These are phyloP conservation scores for Botrytis byssoidea DNA, from an alignment of 2,329 filamentous ascomycete genomes.

Conservation along the genomic window DNA sequence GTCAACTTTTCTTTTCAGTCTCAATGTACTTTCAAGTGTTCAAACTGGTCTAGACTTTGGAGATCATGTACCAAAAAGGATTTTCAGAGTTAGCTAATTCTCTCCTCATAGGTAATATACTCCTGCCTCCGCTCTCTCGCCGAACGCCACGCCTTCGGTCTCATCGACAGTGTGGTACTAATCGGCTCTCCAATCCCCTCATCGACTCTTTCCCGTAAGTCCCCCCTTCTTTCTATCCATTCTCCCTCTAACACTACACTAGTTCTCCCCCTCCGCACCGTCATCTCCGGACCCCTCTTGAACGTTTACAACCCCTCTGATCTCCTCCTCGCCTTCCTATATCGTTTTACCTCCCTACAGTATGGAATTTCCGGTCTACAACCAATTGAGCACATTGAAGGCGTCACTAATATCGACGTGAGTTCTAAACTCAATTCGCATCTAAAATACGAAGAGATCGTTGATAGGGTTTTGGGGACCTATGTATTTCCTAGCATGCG, in stretches of 20 bases:
- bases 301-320: slow-evolving; percentile 90
- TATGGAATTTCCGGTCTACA: slow-evolving; percentile 84
- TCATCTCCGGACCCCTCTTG: slow-evolving; percentile 79
- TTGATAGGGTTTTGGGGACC: slow-evolving; percentile 61
- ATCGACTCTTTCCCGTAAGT: slow-evolving; percentile 50
- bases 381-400: slow-evolving; percentile 62
- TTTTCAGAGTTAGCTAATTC: slow-evolving; percentile 37
- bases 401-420: slow-evolving; percentile 55
- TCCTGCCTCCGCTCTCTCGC: slow-evolving; percentile 60
- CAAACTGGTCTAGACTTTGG: background rate
- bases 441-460: slow-evolving; percentile 64
- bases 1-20: background rate
- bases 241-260: slow-evolving; percentile 68
- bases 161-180: slow-evolving; percentile 67
- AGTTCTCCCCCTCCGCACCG: slow-evolving; percentile 75
- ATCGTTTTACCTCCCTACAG: slow-evolving; percentile 77
- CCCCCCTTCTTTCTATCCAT: slow-evolving; percentile 73
- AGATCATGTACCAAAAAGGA: background rate
- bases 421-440: slow-evolving; percentile 66
- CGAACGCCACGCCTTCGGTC: slow-evolving; percentile 60
- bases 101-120: slow-evolving; percentile 56
- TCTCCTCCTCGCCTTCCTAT: slow-evolving; percentile 84
- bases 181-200: slow-evolving; percentile 76
- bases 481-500: slow-evolving; percentile 54
- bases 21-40: slow-evolving; percentile 45